Conservation (phyloP, 2,329 filamentous ascomycete genomes). For the Cordyceps fumosorosea region DNA sequence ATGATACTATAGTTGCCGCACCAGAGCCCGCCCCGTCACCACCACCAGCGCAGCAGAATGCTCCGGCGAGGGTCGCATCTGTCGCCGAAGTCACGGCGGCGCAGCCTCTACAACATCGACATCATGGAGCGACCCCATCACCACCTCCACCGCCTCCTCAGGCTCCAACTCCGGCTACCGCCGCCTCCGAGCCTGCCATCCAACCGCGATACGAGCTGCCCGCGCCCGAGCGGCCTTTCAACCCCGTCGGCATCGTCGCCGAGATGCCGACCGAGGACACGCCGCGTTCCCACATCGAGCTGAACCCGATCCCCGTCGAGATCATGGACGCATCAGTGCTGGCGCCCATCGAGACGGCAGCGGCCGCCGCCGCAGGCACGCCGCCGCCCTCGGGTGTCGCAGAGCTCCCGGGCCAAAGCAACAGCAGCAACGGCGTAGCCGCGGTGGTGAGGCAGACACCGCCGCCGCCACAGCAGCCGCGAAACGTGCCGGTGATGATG, state of each 20-base stretch:
- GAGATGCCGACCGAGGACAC: slow-evolving; percentile 43
- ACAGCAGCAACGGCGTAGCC: slow-evolving; percentile 24
- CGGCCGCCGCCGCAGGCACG: no score
- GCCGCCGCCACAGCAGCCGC: not conserved
- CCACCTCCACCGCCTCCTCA: not conserved
- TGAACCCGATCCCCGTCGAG: slow-evolving; percentile 39
- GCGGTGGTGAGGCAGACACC: not conserved
- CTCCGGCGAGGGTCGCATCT: no score
- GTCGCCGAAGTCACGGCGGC: not conserved
- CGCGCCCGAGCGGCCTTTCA: slow-evolving; percentile 19
- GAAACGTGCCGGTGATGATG: slow-evolving; percentile 20
- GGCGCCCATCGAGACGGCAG: slow-evolving; percentile 26
- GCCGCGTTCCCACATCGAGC: slow-evolving; percentile 33
- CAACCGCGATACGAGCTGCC: slow-evolving; percentile 18
- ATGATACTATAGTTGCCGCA: not conserved
- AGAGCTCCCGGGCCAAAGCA: slow-evolving; percentile 33
- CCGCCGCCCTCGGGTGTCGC: slow-evolving; percentile 21
- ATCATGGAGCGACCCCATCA: not conserved
- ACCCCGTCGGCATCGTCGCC: slow-evolving; percentile 39
- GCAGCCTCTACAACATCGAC: not conserved
- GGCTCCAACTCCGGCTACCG: not conserved
- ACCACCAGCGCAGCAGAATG: not conserved
- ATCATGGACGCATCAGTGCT: slow-evolving; percentile 34
- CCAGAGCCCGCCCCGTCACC: not conserved
- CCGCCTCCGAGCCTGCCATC: not conserved